A percentile compares a stretch with the other conserved stretches of the same genome.
Conservation (phyloP, 2,329 filamentous ascomycete species). For the Coleophoma eucalyptorum region DNA sequence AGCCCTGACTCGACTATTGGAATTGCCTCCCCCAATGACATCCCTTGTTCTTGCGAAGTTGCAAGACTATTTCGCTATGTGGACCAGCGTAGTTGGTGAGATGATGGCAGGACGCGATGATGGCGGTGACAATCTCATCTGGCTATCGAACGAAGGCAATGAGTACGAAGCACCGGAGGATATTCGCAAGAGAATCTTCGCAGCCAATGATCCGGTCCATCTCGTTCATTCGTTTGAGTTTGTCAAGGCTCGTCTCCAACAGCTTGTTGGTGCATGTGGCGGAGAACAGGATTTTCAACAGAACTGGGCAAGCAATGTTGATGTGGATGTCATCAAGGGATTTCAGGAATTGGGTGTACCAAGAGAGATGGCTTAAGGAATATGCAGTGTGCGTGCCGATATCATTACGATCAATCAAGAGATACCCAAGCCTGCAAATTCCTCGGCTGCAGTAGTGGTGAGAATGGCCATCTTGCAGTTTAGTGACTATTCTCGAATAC, state of each 20-base stretch:
- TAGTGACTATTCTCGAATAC: too few species aligned
- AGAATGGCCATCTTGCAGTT: too few species aligned
- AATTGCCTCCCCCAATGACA: conserved; percentile 50
- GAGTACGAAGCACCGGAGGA: conserved; percentile 56
- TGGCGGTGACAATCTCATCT: conserved; percentile 48
- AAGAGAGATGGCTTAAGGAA: conserved; percentile 1
- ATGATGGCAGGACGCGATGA: conserved; percentile 57
- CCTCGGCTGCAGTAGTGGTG: too few species aligned
- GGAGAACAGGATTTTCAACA: conserved; percentile 64
- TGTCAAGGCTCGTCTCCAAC: conserved; percentile 57
- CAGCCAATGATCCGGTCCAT: conserved; percentile 62
- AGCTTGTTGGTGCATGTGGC: conserved; percentile 55
- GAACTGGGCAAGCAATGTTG: conserved; percentile 70
- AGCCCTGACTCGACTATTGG: conserved; percentile 67
- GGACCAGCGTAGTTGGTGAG: conserved; percentile 67
- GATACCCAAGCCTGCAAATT: too few species aligned
- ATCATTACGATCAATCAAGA: too few species aligned
- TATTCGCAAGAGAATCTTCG: conserved; percentile 47
- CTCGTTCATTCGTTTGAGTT: conserved; percentile 61
- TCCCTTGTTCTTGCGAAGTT: conserved; percentile 55
- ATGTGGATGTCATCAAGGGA: conserved; percentile 64
- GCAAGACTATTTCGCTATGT: conserved; percentile 72
- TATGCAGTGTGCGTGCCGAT: neutral
- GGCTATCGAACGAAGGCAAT: conserved; percentile 34
- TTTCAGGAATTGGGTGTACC: conserved; percentile 44